Evolutionary conservation across 2,329 filamentous ascomycete genomes (phyloP), one percentile per base, ranked within the genome.

Genomic region (Botrytis sinoallii): DNA sequence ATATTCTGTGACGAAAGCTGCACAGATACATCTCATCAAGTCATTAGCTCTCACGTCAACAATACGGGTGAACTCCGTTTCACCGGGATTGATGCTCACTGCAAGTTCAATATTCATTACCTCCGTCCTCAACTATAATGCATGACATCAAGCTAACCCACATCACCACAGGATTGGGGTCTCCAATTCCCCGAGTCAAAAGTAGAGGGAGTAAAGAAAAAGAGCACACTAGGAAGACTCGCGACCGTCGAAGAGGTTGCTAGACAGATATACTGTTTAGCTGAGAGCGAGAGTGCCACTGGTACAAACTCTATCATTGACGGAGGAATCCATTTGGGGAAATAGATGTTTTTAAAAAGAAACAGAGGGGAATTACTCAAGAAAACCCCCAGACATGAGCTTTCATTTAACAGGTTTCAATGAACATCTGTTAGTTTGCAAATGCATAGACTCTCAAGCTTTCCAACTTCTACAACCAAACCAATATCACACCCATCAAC

Each of bases 1-100:
- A 5, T 96, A 96, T 79, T 86, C 90, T 0, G 91, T 95, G 29
- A 92, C 92, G 55, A 96, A 96, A 81, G 88, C 93, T 0, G 93
- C 93, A 18, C 88, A 91, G 74, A 83, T 90, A 55, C 88, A 90
- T 78, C 83, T 91, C 5, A 83, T 85, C 25, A 89, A 88, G 76
- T 84, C 83, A 14, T 82, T 90, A 46, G 88, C 88, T 0, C 79
- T 83, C 7, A 86, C 87, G 74, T 85, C 85, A 18, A 85, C 84
- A 61, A 87, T 91, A 35, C 80, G 88, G n/a, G 88, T 90, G 9
- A 91, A 91, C 75, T 85, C 83, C 61, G 86, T 64, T 64, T 64
- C 70, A 32, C 60, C 70, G 1, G 70, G 59, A 38, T 65, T 71
- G 22, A 71, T 71, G 70, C 35, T 71, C 12, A 71, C 70, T 25